Percentiles rank a stretch among this genome's conserved stretches.
phyloP scores from a whole-genome alignment of 192 early-diverging fungal species.

The Coemansia sp. region DNA sequence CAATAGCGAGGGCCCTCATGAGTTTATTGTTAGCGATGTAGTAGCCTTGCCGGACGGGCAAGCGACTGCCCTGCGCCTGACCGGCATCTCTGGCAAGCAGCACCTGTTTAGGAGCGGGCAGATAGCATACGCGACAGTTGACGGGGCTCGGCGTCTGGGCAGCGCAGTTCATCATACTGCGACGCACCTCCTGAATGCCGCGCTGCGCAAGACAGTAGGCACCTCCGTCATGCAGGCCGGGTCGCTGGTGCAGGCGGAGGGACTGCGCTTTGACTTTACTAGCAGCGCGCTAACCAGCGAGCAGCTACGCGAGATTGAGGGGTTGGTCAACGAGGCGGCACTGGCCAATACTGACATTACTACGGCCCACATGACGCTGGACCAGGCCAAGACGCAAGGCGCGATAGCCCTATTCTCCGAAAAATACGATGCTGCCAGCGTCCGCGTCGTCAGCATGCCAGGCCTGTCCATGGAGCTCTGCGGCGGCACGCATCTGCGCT shows the following conservation, averaged over 20 bases:
- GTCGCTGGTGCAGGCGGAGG: constrained; percentile 84
- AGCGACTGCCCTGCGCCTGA: constrained; percentile 82
- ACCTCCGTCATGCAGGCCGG: constrained; percentile 84
- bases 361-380: constrained; percentile 77
- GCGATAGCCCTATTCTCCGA: constrained; percentile 93
- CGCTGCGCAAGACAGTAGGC: constrained; percentile 77
- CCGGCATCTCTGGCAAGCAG: constrained; percentile 70
- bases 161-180: constrained; percentile 94
- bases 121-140: constrained; percentile 67
- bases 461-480: constrained; percentile 91
- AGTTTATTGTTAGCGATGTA: constrained; percentile 74
- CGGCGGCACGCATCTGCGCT: constrained; percentile 91
- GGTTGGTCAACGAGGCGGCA: constrained; percentile 76
- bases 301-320: constrained; percentile 69
- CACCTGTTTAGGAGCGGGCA: constrained; percentile 65
- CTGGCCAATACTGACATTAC: constrained; percentile 67
- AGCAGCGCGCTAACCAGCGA: constrained; percentile 60
- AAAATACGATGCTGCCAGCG: constrained; percentile 89
- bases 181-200: constrained; percentile 94
- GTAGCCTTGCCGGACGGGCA: constrained; percentile 61
- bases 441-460: constrained; percentile 86
- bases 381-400: constrained; percentile 74
- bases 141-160: constrained; percentile 82
- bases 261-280: constrained; percentile 94
- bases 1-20: constrained; percentile 58